Conservation (phyloP, 1,284 basidiomycete genomes). For the Quambalaria eucalypti region DNA sequence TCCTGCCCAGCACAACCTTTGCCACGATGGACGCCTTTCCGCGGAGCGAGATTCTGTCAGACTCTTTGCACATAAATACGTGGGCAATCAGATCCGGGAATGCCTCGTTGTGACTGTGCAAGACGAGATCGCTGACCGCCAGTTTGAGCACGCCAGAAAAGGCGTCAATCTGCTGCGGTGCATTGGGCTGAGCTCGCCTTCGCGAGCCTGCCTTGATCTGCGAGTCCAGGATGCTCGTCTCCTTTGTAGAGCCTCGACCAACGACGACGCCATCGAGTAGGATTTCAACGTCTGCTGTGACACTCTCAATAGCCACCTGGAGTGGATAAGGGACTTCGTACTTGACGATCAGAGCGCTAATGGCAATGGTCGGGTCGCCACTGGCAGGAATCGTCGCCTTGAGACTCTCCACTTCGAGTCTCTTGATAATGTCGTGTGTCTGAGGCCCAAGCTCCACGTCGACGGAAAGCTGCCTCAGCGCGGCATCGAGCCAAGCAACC, state of each 20-base stretch:
- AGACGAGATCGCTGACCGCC: slow-evolving; percentile 5
- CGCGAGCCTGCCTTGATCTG: slow-evolving; percentile 1
- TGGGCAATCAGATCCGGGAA: slow-evolving; percentile 20
- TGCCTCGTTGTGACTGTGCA: background rate
- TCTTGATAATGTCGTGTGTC: slow-evolving; percentile 5
- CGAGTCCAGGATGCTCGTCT: slow-evolving; percentile 10
- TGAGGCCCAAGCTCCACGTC: slow-evolving; percentile 7
- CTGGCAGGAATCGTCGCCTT: slow-evolving; percentile 16
- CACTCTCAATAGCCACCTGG: slow-evolving; percentile 14
- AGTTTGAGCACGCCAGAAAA: slow-evolving; percentile 11
- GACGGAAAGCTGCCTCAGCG: slow-evolving; percentile 20
- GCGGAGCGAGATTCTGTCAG: slow-evolving; percentile 21
- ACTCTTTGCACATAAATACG: slow-evolving; percentile 19
- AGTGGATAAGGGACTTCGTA: slow-evolving; percentile 24
- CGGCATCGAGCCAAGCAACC: slow-evolving; percentile 31
- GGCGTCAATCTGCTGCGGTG: slow-evolving; percentile 1
- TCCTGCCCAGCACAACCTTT: slow-evolving; percentile 18
- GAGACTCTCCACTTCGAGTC: slow-evolving; percentile 10
- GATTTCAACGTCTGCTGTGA: slow-evolving; percentile 25
- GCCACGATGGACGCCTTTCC: slow-evolving; percentile 18
- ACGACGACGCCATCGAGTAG: slow-evolving; percentile 25
- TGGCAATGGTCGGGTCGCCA: slow-evolving; percentile 11
- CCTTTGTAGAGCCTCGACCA: slow-evolving; percentile 16
- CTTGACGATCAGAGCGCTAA: slow-evolving; percentile 17
- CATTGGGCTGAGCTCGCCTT: background rate